Base-by-base conservation (phyloP, 805 yeast genomes). In the Kluyveromyces aestuarii region DNA sequence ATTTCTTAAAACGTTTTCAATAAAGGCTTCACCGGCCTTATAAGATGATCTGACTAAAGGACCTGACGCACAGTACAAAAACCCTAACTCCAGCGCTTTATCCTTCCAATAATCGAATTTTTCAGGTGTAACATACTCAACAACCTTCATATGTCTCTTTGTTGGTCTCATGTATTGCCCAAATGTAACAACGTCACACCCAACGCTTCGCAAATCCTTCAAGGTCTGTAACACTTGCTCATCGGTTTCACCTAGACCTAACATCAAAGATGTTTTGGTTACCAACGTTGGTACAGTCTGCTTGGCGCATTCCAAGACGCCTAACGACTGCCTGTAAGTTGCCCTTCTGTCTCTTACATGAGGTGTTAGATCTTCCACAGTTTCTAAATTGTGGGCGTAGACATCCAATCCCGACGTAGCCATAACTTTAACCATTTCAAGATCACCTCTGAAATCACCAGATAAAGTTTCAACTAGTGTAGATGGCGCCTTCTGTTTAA, bases 151-250 rank as follows among this genome's bases (percentile, higher is more conserved):
- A 67, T 93, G 99, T 62, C 99, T 82, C 69, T 87, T 93, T 1
- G 99, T 93, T 41, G 99, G 99, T 65, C 99, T 79, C 97, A 93
- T 93, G 68, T 93, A 93, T 70, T 93, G 99, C 37, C 99, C 99
- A 69, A 93, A 93, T 0, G 99, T 93, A 16, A 93, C 96, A 45
- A 93, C 96, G 62, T 93, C 98, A 66, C 95, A 93, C 8, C 76
- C 71, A 41, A 83, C 77, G 17, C 70, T 80, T 53, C 98, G 78
- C 56, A 95, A 72, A 63, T 87, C 95, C 52, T 67, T 73, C 59
- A 93, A 65, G 0, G 97, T 82, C 55, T 80, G 82, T 62, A 81
- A 64, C 11, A 93, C 66, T 68, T 93, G 97, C 47, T 83, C 96
- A 61, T 93, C 98, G 1, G 90, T 80, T 67, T 93, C 99, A 39